Evolutionary conservation across 306 rosid genomes (phyloP).

Genomic region (Prunus mira): DNA sequence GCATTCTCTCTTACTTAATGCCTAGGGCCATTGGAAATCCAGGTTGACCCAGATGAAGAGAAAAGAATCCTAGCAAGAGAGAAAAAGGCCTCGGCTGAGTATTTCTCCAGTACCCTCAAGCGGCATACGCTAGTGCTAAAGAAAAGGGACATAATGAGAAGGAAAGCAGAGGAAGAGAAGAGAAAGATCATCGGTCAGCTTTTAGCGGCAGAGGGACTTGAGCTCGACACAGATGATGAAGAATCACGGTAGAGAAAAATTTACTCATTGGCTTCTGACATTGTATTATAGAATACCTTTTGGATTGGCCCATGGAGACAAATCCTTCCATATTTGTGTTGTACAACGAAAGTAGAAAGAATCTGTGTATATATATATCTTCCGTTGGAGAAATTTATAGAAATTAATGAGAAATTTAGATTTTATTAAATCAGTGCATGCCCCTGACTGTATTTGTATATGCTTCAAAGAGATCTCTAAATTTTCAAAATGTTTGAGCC

Average conservation of each 20-base stretch:
- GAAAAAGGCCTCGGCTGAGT: slow-evolving; percentile 72
- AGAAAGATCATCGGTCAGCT: slow-evolving; percentile 54
- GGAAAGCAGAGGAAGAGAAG: slow-evolving; percentile 78
- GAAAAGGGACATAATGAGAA: slow-evolving; percentile 83
- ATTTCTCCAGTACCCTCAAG: slow-evolving; percentile 70
- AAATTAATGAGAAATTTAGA: slow-evolving; percentile 14
- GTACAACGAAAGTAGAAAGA: slow-evolving; percentile 10
- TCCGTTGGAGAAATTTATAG: slow-evolving; percentile 11
- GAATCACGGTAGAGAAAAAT: slow-evolving; percentile 35
- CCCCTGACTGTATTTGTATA: not conserved
- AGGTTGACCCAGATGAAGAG: slow-evolving; percentile 88
- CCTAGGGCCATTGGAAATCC: slow-evolving; percentile 22
- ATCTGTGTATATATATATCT: slow-evolving; percentile 47
- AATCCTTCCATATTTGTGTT: slow-evolving; percentile 7
- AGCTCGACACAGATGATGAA: slow-evolving; percentile 79
- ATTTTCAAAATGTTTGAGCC: not conserved
- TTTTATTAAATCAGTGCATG: not conserved
- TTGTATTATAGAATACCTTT: slow-evolving; percentile 24
- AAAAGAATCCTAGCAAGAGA: slow-evolving; percentile 80
- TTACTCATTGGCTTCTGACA: slow-evolving; percentile 13
- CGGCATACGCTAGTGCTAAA: slow-evolving; percentile 74
- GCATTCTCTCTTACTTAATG: slow-evolving; percentile 26
- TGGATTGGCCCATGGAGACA: slow-evolving; percentile 2
- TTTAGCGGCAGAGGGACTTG: slow-evolving; percentile 92
- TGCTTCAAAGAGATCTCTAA: not conserved